These are phyloP conservation scores for Nissolia schottii DNA, from an alignment of 306 rosid species.

Conservation along the genomic window DNA sequence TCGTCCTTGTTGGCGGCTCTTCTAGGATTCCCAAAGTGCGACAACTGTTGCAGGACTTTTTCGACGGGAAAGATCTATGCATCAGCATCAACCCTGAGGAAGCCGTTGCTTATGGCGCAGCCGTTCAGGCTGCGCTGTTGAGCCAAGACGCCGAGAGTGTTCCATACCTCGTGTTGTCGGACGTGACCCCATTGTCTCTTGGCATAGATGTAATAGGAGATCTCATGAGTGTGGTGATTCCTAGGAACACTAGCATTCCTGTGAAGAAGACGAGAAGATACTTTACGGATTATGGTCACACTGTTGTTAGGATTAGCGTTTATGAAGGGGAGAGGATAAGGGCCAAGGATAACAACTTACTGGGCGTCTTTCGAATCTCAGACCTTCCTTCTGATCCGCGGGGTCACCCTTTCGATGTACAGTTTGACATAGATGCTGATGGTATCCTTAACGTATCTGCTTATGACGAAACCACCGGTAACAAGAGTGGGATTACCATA, in stretches of 20 bases:
- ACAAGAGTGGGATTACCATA: background rate
- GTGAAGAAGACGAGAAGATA: conserved; percentile 22
- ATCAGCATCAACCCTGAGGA: conserved; percentile 52
- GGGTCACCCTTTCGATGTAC: conserved; percentile 24
- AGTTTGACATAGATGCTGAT: conserved; percentile 38
- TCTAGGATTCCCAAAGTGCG: conserved; percentile 55
- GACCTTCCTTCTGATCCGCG: conserved; percentile 36
- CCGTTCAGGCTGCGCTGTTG: conserved; percentile 48
- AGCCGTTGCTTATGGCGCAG: conserved; percentile 59
- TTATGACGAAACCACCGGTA: background rate
- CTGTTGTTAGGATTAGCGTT: background rate
- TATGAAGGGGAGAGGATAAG: conserved; percentile 55
- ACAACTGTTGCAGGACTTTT: conserved; percentile 39
- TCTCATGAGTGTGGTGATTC: conserved; percentile 46
- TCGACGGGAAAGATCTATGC: conserved; percentile 41
- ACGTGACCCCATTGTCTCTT: conserved; percentile 50
- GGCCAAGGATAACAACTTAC: conserved; percentile 40
- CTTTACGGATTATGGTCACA: conserved; percentile 5
- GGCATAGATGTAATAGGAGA: conserved; percentile 27
- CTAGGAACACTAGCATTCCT: conserved; percentile 50
- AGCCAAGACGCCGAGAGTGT: conserved; percentile 33
- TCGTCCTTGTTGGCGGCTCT: conserved; percentile 52
- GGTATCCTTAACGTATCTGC: conserved; percentile 40
- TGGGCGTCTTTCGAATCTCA: conserved; percentile 27
- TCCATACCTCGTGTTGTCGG: conserved; percentile 35